Evolutionary conservation across 1,284 basidiomycete species (phyloP), one percentile per base, ranked within the genome.

Genomic region (Pseudozyma flocculosa): DNA sequence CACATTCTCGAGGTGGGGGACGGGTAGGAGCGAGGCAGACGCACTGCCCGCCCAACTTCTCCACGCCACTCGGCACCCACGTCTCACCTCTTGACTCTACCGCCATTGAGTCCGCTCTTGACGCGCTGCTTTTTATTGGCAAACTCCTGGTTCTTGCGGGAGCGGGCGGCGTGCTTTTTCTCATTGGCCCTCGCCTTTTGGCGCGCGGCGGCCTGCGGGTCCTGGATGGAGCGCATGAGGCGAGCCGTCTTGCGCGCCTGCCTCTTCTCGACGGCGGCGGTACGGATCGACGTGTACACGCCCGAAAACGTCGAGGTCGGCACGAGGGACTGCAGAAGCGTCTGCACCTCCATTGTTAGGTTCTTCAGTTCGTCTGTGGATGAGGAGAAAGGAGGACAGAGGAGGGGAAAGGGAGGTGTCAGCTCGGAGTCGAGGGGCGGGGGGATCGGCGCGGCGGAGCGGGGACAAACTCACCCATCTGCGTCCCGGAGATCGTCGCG

Each of bases 271-370:
- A 87, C 79, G 1, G 85, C 85, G 29, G 83, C 82, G 72, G 91
- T 87, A 37, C 90, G 84, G 48, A 97, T 87, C 49, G 83, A 82
- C 63, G 86, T 89, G 80, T 95, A 97, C 0, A 84, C 84, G 18
- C 78, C 78, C 3, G 91, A 85, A 79, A 95, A 98, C 50, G 83
- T 84, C 1, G 87, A 88, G 14, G 87, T 85, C 23, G 92, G 92
- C 34, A 95, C 87, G 81, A 90, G 90, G 41, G 80, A 78, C 73
- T 92, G 92, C 0, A 99, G 80, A 17, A 96, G 84, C 51, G 92
- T 90, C 71, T 92, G 88, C 13, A 98, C 81, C 78, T 99, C 93
- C 14, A 84, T 82, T 0, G 90, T 87, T 0, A 92, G 83, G 3
- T 84, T 85, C 77, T 90, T 90, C 34, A 98, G 81, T 45, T 92